A percentile compares a stretch with the other conserved stretches of the same genome.
phyloP scores from a whole-genome alignment of 371 early-diverging fungal genomes.

The Catenaria anguillulae region DNA sequence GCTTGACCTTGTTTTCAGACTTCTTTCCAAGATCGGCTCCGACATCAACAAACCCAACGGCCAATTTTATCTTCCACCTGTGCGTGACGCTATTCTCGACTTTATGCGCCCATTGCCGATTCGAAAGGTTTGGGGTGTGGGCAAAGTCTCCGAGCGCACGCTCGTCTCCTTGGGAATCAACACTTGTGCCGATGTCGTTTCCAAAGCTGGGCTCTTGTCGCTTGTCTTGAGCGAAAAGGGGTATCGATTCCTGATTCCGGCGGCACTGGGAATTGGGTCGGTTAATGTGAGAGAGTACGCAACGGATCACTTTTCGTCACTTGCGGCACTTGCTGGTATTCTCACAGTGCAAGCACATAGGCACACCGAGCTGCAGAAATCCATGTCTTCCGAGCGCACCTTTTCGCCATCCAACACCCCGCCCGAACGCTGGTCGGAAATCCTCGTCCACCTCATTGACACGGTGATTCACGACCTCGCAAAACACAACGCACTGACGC shows the following conservation, averaged over 20 bases:
- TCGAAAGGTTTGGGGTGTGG: constrained; percentile 6
- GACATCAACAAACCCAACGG: constrained; percentile 10
- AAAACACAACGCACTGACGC: background rate
- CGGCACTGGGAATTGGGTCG: background rate
- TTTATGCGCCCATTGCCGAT: constrained; percentile 2
- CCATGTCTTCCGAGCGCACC: constrained; percentile 3
- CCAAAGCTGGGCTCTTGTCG: background rate
- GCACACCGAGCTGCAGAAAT: background rate
- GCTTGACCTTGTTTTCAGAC: background rate
- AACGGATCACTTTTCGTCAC: background rate
- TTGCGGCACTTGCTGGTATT: background rate
- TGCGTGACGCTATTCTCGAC: background rate
- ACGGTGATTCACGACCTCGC: background rate
- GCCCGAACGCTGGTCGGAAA: background rate
- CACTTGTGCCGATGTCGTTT: background rate
- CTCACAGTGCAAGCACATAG: background rate
- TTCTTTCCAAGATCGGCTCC: constrained; percentile 7
- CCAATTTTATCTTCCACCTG: constrained; percentile 2
- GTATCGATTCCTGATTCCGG: background rate
- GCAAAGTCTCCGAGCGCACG: constrained; percentile 8
- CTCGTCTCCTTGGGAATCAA: background rate
- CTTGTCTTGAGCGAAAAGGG: constrained; percentile 3
- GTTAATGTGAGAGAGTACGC: too few relatives aligned
- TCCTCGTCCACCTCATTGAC: background rate
- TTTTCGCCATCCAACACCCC: background rate